Evolutionary conservation across 768 basidiomycete genomes (phyloP).

Genomic region (Lactifluus echinatus): DNA sequence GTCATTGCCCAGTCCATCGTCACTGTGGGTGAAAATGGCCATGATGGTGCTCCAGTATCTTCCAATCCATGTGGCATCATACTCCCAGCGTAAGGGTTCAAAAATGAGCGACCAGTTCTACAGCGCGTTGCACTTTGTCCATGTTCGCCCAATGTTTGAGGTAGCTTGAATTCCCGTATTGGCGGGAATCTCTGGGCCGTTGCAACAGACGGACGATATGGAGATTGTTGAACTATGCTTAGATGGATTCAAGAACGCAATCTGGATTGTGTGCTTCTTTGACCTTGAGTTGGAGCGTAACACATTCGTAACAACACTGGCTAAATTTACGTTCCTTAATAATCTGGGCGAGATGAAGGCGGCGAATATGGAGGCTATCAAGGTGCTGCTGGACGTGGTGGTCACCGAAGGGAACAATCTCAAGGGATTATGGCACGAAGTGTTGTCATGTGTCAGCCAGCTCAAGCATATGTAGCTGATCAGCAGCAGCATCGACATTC

Average conservation of each 20-base stretch:
- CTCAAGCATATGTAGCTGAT: conserved; percentile 98
- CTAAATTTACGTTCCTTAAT: conserved; percentile 95
- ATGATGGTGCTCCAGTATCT: no score
- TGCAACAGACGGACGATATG: conserved; percentile 92
- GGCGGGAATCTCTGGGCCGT: conserved; percentile 86
- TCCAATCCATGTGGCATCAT: no score
- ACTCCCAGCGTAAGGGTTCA: conserved; percentile 77
- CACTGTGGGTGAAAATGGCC: no score
- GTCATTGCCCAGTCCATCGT: no score
- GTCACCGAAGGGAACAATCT: conserved; percentile 95
- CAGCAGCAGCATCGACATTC: conserved; percentile 78
- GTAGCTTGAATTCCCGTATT: conserved; percentile 99
- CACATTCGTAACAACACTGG: conserved; percentile 93
- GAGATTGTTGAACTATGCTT: conserved; percentile 88
- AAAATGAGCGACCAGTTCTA: conserved; percentile 84
- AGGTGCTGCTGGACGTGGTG: conserved; percentile 86
- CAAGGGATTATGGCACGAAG: conserved; percentile 94
- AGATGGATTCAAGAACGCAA: conserved; percentile 93
- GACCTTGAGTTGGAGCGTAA: conserved; percentile 97
- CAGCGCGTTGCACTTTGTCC: conserved; percentile 92
- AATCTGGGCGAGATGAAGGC: conserved; percentile 98
- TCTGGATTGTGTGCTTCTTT: conserved; percentile 93
- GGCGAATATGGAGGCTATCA: conserved; percentile 99
- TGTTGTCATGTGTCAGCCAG: conserved; percentile 94
- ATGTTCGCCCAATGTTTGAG: conserved; percentile 98